Percentiles rank a stretch among this genome's conserved stretches.
Conservation (phyloP, 2,329 filamentous ascomycete genomes). For the Aspergillus calidoustus region DNA sequence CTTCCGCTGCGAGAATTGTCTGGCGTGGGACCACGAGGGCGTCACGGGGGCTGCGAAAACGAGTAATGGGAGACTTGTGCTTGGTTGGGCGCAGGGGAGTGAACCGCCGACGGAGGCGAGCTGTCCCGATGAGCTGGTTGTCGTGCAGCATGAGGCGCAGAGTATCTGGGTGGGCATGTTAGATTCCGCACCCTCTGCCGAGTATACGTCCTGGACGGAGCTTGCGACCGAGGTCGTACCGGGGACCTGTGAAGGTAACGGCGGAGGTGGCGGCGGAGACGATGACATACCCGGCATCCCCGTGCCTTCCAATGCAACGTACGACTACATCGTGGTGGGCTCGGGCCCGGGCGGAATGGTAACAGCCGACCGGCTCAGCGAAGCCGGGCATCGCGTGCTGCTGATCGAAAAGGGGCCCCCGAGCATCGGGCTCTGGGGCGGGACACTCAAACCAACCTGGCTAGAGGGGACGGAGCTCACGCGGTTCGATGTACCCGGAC, state of each 20-base stretch:
- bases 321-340: slow-evolving; percentile 54
- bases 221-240: slow-evolving; percentile 31
- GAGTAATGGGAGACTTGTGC: slow-evolving; percentile 48
- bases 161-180: slow-evolving; percentile 57
- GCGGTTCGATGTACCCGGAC: slow-evolving; percentile 32
- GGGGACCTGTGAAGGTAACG: slow-evolving; percentile 17
- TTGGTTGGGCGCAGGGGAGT: slow-evolving; percentile 62
- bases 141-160: slow-evolving; percentile 60
- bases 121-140: slow-evolving; percentile 52
- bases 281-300: slow-evolving; percentile 6
- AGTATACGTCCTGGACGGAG: slow-evolving; percentile 38
- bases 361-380: slow-evolving; percentile 63
- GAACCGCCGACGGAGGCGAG: slow-evolving; percentile 45
- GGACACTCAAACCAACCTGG: slow-evolving; percentile 65
- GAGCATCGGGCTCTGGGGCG: slow-evolving; percentile 69
- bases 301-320: slow-evolving; percentile 18
- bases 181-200: slow-evolving; percentile 50
- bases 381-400: slow-evolving; percentile 67
- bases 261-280: slow-evolving; percentile 3
- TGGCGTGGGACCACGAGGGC: slow-evolving; percentile 58
- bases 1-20: slow-evolving; percentile 67
- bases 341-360: slow-evolving; percentile 59
- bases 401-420: slow-evolving; percentile 65
- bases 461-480: slow-evolving; percentile 57
- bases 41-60: slow-evolving; percentile 52